Evolutionary conservation across 2,329 filamentous ascomycete genomes (phyloP).

Genomic region (Furcasterigmium furcatum): DNA sequence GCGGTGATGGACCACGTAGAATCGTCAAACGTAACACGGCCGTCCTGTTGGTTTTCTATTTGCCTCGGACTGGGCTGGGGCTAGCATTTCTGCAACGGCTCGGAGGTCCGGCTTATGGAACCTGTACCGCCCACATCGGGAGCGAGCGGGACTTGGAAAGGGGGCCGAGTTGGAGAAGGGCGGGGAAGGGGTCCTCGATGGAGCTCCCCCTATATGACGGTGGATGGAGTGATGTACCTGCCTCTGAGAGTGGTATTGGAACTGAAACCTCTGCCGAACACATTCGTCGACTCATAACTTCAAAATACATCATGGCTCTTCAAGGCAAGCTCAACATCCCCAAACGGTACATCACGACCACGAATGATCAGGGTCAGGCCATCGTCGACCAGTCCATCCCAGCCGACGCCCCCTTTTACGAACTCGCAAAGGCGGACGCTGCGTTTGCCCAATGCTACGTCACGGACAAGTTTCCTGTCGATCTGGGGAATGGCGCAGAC

Average conservation of each 20-base stretch:
- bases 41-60: no score
- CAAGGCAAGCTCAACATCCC: slow-evolving; percentile 11
- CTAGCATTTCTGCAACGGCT: no score
- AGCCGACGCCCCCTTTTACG: slow-evolving; percentile 13
- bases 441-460: slow-evolving; percentile 20
- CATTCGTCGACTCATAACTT: no score
- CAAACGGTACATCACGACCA: slow-evolving; percentile 27
- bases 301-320: slow-evolving; percentile 5
- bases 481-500: slow-evolving; percentile 15
- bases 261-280: no score
- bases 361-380: slow-evolving; percentile 26
- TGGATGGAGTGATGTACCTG: no score
- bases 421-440: slow-evolving; percentile 12
- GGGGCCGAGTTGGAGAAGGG: no score
- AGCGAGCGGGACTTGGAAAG: no score
- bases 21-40: not conserved
- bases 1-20: not conserved
- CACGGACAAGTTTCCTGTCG: slow-evolving; percentile 17
- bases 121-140: not conserved
- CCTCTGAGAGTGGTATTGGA: no score
- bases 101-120: no score
- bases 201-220: no score
- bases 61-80: no score
- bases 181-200: no score
- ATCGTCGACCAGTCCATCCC: slow-evolving; percentile 26